Conservation (phyloP, 169 alveolate genomes). For the Eimeria zaria region DNA sequence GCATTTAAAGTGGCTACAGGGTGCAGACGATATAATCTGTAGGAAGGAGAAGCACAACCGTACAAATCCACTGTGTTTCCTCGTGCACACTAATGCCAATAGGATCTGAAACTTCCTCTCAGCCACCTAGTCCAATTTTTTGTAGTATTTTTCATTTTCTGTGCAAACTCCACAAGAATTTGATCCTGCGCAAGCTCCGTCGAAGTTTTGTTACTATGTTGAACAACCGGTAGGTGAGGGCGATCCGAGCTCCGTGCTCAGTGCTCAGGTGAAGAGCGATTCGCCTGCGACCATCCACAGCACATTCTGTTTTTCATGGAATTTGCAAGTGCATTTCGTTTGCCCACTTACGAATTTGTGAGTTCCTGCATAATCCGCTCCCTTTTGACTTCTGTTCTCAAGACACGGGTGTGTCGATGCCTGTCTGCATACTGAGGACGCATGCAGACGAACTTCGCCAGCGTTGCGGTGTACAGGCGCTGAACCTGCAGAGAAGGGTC, state of each 20-base stretch:
- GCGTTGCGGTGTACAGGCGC: background rate
- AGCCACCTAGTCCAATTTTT: background rate
- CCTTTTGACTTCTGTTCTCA: background rate
- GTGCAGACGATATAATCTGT: background rate
- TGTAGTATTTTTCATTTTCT: background rate
- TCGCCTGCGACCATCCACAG: background rate
- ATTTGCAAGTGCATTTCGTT: background rate
- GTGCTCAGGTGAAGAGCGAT: background rate
- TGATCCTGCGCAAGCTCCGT: background rate
- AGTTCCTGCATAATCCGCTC: too few species aligned
- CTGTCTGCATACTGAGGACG: background rate
- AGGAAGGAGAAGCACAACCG: too few species aligned
- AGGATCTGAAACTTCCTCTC: background rate
- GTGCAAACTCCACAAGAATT: background rate
- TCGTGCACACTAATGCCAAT: background rate
- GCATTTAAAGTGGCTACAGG: background rate
- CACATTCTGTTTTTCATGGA: background rate
- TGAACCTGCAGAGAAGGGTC: background rate
- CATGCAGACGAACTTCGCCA: background rate
- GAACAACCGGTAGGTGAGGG: background rate
- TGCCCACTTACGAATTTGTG: background rate
- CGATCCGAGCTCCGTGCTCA: background rate
- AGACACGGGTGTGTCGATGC: background rate
- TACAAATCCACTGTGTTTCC: background rate
- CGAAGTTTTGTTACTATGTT: background rate